phyloP scores from a whole-genome alignment of 2,329 filamentous ascomycete genomes.

The Cladosporium sp. region DNA sequence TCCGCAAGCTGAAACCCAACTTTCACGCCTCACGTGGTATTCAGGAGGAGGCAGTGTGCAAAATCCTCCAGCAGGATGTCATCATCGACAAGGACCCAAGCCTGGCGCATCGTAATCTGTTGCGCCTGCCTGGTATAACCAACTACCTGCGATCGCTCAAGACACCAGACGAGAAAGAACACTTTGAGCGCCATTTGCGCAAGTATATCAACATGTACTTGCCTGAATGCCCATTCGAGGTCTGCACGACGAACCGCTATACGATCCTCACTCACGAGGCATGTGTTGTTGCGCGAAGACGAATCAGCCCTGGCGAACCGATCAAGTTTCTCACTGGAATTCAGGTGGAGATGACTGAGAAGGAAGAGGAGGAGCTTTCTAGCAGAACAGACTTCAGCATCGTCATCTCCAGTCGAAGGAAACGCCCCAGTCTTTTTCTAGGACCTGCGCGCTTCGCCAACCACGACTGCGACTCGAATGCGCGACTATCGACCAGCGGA shows the following conservation, averaged over 20 bases:
- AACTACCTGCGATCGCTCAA: constrained; percentile 63
- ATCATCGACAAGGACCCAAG: constrained; percentile 69
- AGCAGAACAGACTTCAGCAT: constrained; percentile 94
- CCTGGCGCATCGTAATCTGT: constrained; percentile 66
- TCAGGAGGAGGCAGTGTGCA: constrained; percentile 58
- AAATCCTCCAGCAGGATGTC: constrained; percentile 60
- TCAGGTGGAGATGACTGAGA: constrained; percentile 84
- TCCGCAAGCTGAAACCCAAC: constrained; percentile 86
- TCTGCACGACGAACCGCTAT: constrained; percentile 90
- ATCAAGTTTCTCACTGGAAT: constrained; percentile 90
- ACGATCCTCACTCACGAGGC: constrained; percentile 89
- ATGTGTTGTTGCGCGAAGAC: constrained; percentile 72
- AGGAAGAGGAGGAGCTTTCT: constrained; percentile 81
- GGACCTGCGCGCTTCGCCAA: constrained; percentile 95
- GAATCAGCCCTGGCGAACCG: constrained; percentile 75
- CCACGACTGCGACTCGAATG: constrained; percentile 93
- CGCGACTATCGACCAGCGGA: constrained; percentile 76
- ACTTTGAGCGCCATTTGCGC: constrained; percentile 79
- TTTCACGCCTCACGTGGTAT: constrained; percentile 82
- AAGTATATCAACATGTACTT: constrained; percentile 92
- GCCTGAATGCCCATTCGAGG: constrained; percentile 91
- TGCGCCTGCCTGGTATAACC: constrained; percentile 68
- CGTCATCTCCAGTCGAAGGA: constrained; percentile 87
- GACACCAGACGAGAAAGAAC: constrained; percentile 74
- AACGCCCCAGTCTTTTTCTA: constrained; percentile 85